Evolutionary conservation across 768 basidiomycete genomes (phyloP).

Genomic region (Symmetrospora coprosmae): DNA sequence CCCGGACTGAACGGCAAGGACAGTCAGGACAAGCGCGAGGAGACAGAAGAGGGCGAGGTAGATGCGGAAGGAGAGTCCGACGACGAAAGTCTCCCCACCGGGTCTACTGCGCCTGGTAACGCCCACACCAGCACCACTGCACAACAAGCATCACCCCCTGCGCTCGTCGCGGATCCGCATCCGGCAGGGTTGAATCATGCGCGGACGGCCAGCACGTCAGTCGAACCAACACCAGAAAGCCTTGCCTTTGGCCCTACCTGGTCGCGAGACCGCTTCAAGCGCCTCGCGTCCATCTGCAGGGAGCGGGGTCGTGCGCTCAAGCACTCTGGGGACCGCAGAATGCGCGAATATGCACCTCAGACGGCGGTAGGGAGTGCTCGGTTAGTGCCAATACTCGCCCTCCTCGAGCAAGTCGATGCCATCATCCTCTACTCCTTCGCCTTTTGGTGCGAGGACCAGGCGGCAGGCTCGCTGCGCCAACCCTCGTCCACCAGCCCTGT

Average conservation of each 20-base stretch:
- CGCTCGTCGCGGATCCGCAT: not conserved
- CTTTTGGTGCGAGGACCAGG: conserved; percentile 51
- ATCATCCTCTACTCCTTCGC: conserved; percentile 70
- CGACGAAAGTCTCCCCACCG: too few relatives aligned
- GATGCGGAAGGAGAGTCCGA: too few relatives aligned
- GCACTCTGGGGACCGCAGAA: conserved; percentile 66
- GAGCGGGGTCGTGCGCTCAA: conserved; percentile 59
- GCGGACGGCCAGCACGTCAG: not conserved
- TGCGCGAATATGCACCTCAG: conserved; percentile 39
- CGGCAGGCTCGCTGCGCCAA: conserved; percentile 36
- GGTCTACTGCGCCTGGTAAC: too few relatives aligned
- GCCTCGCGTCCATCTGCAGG: conserved; percentile 32
- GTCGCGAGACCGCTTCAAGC: not conserved
- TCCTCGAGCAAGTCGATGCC: conserved; percentile 66
- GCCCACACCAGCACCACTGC: not conserved
- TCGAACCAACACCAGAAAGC: not conserved
- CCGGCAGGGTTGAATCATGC: not conserved
- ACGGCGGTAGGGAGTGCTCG: conserved; percentile 53
- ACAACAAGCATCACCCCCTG: not conserved
- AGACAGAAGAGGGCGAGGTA: too few relatives aligned
- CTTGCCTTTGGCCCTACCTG: not conserved
- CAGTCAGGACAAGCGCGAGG: too few relatives aligned
- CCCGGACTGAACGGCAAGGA: too few relatives aligned
- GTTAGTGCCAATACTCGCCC: conserved; percentile 55
- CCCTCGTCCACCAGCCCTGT: too few relatives aligned